Base-by-base conservation (phyloP, 2,329 filamentous ascomycete species). In the Fusarium tjaetaba region DNA sequence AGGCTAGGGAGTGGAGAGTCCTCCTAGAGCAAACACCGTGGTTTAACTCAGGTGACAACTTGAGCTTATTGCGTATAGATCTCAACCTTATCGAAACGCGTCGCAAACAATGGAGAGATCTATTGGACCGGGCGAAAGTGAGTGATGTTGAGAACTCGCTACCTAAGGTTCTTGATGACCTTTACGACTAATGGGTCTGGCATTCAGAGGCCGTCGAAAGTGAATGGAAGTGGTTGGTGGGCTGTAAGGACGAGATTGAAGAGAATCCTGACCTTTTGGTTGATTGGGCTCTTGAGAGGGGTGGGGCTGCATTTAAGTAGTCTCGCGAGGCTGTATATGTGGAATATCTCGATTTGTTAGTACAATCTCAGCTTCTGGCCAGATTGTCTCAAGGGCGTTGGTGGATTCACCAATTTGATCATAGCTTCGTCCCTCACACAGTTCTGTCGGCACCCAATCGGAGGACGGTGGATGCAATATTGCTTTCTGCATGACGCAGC, bases 51-150 rank as follows among this genome's bases (percentile, higher is more conserved):
- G 26, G 22, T 9, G 2, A n/a, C 4, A 8, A 5, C 0, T 36
- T 28, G 24, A 14, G 22, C 6, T n/a, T 55, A 4, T 53, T 7
- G 6, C 22, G 60, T 10, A 18, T 16, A 4, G 61, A 66, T 30
- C 30, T 68, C 11, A 67, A 59, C 9, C 20, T 60, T 11, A 32
- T 73, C 10, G 49, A 20, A 11, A 51, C 48, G 2, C 52, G 53
- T 10, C 59, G 36, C 5, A 13, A 10, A 10, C 46, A 69, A 24
- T 67, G 71, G 61, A 36, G 22, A 56, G 30, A n/a, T 9, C 10
- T 61, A 1, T 56, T 60, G 53, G 48, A 65, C 3, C n/a, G 24
- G 55, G 55, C 61, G 16, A 63, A 73, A 39, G 11, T 16, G 5
- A 42, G 10, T 2, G 53, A 26, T 7, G 10, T 36, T 16, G 18